Conservation (phyloP, 768 basidiomycete genomes). For the Russula emetica region DNA sequence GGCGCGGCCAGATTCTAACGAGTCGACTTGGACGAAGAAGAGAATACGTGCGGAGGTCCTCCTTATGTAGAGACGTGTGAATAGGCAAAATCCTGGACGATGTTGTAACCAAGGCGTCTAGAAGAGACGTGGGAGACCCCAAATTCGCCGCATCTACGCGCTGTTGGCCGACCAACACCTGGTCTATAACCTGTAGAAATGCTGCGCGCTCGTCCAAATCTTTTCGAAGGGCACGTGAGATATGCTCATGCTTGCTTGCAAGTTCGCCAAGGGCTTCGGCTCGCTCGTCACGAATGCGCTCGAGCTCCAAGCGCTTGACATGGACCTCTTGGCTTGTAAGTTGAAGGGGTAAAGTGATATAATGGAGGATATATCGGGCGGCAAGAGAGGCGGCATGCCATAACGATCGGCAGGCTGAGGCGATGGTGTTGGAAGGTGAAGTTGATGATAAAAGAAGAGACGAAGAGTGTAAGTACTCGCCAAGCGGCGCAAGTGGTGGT, state of each 20-base stretch:
- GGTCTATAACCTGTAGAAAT: conserved; percentile 19
- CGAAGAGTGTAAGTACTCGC: background rate
- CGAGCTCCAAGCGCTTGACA: conserved; percentile 54
- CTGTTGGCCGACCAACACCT: conserved; percentile 11
- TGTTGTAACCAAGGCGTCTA: conserved; percentile 7
- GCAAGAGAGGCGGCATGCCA: conserved; percentile 15
- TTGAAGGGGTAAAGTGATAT: conserved; percentile 51
- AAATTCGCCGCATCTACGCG: conserved; percentile 17
- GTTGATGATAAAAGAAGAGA: conserved; percentile 27
- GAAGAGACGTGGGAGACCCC: conserved; percentile 3
- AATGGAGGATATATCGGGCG: conserved; percentile 28
- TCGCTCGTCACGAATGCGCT: conserved; percentile 60
- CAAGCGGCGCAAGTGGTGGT: conserved; percentile 19
- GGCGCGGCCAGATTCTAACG: conserved; percentile 74
- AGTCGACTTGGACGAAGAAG: conserved; percentile 66
- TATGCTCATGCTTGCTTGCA: conserved; percentile 46
- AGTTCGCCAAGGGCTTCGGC: conserved; percentile 66
- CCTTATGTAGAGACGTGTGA: conserved; percentile 25
- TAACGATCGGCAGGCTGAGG: conserved; percentile 24
- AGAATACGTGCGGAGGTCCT: conserved; percentile 31
- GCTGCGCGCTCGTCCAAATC: conserved; percentile 17
- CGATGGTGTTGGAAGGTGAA: conserved; percentile 16
- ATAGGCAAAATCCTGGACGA: conserved; percentile 24
- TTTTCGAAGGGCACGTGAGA: conserved; percentile 37
- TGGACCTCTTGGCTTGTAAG: conserved; percentile 65